Evolutionary conservation across 1,284 basidiomycete species (phyloP).

Genomic region (Tremellales sp.): DNA sequence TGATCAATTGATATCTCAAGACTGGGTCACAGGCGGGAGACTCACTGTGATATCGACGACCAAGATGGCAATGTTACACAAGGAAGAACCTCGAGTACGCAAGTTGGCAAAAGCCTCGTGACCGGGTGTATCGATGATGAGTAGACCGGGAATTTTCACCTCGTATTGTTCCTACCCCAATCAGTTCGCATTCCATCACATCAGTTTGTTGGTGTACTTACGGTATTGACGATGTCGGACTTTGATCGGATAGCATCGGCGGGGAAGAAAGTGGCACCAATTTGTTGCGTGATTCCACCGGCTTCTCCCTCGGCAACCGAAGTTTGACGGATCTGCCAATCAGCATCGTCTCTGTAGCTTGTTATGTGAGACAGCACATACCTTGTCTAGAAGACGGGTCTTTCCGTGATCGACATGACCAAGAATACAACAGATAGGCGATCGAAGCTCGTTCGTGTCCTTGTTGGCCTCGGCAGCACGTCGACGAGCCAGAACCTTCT

Average conservation of each 20-base stretch:
- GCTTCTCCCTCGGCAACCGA: constrained; percentile 99
- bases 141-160: constrained; percentile 94
- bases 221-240: constrained; percentile 85
- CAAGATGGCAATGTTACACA: constrained; percentile 98
- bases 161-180: constrained; percentile 65
- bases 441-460: constrained; percentile 85
- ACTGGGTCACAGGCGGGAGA: constrained; percentile 1
- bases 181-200: too few species aligned
- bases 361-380: constrained; percentile 35
- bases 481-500: constrained; percentile 73
- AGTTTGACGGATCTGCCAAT: constrained; percentile 89
- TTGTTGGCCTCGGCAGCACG: constrained; percentile 73
- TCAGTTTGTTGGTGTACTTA: constrained; percentile 47
- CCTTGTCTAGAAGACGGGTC: constrained; percentile 97
- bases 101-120: constrained; percentile 99
- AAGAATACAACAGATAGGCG: constrained; percentile 98
- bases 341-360: background rate
- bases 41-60: constrained; percentile 96
- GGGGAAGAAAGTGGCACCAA: constrained; percentile 99
- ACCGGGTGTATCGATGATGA: constrained; percentile 97
- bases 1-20: background rate
- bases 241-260: constrained; percentile 92
- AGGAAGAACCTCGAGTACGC: constrained; percentile 89
- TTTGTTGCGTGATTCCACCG: constrained; percentile 99
- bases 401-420: constrained; percentile 99